These are phyloP conservation scores for Entelexis paramagnoliae DNA, from an alignment of 1,139 yeast species.

Conservation along the genomic window DNA sequence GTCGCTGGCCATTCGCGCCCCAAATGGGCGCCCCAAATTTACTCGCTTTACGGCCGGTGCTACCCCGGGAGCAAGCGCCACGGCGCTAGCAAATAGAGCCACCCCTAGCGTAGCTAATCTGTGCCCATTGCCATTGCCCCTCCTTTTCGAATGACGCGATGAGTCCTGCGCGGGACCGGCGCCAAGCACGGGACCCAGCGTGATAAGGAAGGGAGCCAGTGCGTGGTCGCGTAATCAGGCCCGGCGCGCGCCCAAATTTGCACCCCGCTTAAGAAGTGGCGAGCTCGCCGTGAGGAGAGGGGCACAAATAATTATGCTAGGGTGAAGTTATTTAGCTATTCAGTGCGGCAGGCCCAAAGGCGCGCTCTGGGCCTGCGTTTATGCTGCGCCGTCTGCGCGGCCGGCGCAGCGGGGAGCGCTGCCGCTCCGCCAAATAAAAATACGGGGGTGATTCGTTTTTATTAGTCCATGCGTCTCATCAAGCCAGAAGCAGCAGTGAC, in stretches of 20 bases:
- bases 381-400: background rate
- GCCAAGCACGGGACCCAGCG: background rate
- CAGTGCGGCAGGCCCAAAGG: background rate
- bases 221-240: too few relatives aligned
- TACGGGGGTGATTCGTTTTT: slow-evolving; percentile 8
- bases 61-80: too few relatives aligned
- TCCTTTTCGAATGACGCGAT: too few relatives aligned
- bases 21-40: too few relatives aligned
- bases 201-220: background rate
- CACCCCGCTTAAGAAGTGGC: too few relatives aligned
- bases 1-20: too few relatives aligned
- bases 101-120: too few relatives aligned
- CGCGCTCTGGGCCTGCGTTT: background rate
- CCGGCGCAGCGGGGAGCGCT: slow-evolving; percentile 6
- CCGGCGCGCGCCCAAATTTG: too few relatives aligned
- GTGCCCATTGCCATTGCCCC: too few relatives aligned
- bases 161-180: background rate
- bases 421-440: slow-evolving; percentile 9
- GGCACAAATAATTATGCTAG: background rate
- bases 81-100: too few relatives aligned
- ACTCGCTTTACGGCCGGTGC: too few relatives aligned
- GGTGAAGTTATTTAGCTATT: slow-evolving; percentile 1
- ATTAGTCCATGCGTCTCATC: slow-evolving; percentile 8
- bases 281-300: background rate
- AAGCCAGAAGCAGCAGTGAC: slow-evolving; percentile 15